Conservation (phyloP, 1,139 yeast species). For the Candida neerlandica region DNA sequence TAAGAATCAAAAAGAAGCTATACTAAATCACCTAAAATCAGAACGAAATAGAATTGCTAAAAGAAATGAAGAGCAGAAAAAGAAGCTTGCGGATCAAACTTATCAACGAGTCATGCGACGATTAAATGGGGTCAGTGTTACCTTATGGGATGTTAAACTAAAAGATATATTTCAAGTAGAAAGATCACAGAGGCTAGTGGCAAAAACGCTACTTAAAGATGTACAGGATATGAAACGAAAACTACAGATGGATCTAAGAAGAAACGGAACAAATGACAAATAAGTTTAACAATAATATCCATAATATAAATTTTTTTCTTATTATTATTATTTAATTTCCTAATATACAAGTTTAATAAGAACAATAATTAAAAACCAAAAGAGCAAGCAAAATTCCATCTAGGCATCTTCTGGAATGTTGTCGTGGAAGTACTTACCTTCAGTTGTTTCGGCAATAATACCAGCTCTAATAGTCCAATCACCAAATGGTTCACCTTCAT, state of each 20-base stretch:
- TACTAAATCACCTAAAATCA: constrained; percentile 31
- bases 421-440: constrained; percentile 94
- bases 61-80: constrained; percentile 19
- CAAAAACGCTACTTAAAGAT: constrained; percentile 32
- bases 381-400: not conserved
- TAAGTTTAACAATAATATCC: not conserved
- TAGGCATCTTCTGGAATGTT: constrained; percentile 81
- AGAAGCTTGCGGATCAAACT: constrained; percentile 23
- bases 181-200: constrained; percentile 37
- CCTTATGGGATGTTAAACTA: constrained; percentile 41
- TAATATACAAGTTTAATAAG: not conserved
- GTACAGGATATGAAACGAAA: constrained; percentile 22
- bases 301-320: constrained; percentile 1
- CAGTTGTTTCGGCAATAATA: constrained; percentile 81
- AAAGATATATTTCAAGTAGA: constrained; percentile 47
- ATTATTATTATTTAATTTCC: too few relatives aligned
- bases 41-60: constrained; percentile 24
- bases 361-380: not conserved
- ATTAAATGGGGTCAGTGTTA: constrained; percentile 43
- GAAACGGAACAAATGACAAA: not conserved
- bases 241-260: not conserved
- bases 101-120: constrained; percentile 33
- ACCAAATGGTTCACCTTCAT: constrained; percentile 93
- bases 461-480: constrained; percentile 89
- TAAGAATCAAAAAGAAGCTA: constrained; percentile 36